Evolutionary conservation across 2,329 filamentous ascomycete genomes (phyloP).

Genomic region (Curvularia spicifera): DNA sequence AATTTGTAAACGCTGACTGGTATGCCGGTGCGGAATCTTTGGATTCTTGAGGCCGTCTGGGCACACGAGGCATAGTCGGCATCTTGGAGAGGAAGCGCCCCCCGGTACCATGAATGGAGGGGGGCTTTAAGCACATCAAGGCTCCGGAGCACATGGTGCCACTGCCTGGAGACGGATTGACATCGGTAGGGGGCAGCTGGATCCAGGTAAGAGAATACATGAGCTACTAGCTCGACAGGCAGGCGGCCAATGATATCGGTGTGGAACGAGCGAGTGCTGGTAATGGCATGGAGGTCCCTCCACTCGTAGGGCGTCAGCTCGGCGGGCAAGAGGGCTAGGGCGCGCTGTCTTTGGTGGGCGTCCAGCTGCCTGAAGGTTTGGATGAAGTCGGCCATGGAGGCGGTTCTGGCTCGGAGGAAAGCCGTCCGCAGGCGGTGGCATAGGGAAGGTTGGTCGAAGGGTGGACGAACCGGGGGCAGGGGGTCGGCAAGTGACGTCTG

Average conservation of each 20-base stretch:
- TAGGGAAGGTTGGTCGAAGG: slow-evolving; percentile 11
- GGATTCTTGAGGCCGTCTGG: slow-evolving; percentile 31
- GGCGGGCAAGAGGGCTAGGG: slow-evolving; percentile 32
- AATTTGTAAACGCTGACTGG: slow-evolving; percentile 13
- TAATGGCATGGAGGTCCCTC: slow-evolving; percentile 30
- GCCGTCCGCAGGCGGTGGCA: not conserved
- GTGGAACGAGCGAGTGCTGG: slow-evolving; percentile 33
- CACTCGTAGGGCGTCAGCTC: slow-evolving; percentile 43
- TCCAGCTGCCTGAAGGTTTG: slow-evolving; percentile 28
- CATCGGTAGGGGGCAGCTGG: slow-evolving; percentile 35
- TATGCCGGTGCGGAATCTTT: slow-evolving; percentile 35
- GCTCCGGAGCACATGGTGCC: slow-evolving; percentile 40
- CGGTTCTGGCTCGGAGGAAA: slow-evolving; percentile 3
- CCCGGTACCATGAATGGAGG: slow-evolving; percentile 34
- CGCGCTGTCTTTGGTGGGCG: slow-evolving; percentile 24
- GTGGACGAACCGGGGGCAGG: not conserved
- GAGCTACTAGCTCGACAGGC: slow-evolving; percentile 48
- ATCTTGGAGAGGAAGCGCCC: slow-evolving; percentile 17
- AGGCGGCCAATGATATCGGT: slow-evolving; percentile 46
- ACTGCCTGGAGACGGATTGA: slow-evolving; percentile 43
- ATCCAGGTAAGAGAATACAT: slow-evolving; percentile 46
- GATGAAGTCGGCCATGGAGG: slow-evolving; percentile 19
- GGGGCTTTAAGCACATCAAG: slow-evolving; percentile 27
- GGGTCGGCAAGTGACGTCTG: slow-evolving; percentile 8
- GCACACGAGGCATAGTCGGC: slow-evolving; percentile 25